A percentile compares a stretch with the other conserved stretches of the same genome.
phyloP scores from a whole-genome alignment of 176 grass and related monocot species.

The Tillandsia leiboldiana region DNA sequence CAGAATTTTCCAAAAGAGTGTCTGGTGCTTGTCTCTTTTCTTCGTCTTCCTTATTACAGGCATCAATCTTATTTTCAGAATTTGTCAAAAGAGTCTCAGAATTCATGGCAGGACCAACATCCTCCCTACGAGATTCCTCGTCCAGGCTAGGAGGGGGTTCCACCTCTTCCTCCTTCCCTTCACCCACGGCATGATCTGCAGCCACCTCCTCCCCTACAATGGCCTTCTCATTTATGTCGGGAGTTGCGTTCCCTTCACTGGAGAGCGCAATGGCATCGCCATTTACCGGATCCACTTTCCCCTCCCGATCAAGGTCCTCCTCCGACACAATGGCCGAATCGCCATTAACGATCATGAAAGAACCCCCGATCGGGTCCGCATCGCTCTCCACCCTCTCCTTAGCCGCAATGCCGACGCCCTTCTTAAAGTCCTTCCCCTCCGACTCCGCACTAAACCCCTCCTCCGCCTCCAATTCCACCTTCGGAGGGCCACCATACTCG shows the following conservation, averaged over 20 bases:
- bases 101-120: slow-evolving; percentile 4
- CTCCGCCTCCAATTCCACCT: slow-evolving; percentile 32
- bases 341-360: slow-evolving; percentile 39
- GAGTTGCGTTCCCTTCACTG: neutral
- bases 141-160: neutral
- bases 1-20: neutral
- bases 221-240: neutral
- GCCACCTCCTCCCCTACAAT: neutral
- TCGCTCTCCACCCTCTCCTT: slow-evolving; percentile 29
- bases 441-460: neutral
- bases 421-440: neutral
- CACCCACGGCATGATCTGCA: neutral
- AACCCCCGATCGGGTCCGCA: slow-evolving; percentile 25
- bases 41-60: neutral
- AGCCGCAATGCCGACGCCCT: slow-evolving; percentile 5
- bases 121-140: slow-evolving; percentile 14
- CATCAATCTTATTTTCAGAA: neutral
- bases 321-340: slow-evolving; percentile 32
- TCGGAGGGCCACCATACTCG: slow-evolving; percentile 25
- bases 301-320: slow-evolving; percentile 25
- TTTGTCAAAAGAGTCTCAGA: neutral
- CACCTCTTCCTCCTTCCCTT: neutral
- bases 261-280: neutral
- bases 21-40: neutral
- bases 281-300: neutral